Evolutionary conservation across 1,284 basidiomycete species (phyloP).

Genomic region (Mycosarcoma maydis): DNA sequence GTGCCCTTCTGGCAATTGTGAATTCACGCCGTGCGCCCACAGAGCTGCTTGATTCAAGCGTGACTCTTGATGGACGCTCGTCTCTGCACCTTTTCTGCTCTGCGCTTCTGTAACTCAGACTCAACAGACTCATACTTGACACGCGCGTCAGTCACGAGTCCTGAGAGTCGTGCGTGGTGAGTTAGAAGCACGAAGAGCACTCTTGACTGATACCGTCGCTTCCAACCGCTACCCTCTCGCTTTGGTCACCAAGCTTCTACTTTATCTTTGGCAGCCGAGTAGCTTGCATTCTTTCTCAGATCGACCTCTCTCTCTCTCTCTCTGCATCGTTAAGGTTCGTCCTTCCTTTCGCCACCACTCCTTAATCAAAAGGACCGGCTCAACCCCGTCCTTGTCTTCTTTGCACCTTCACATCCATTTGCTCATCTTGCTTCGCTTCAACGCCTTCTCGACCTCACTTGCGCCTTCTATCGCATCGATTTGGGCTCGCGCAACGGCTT

Average conservation of each 20-base stretch:
- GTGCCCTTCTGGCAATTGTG: no score
- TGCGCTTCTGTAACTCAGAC: no score
- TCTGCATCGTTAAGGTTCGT: conserved; percentile 16
- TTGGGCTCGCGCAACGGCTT: neutral
- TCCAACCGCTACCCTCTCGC: neutral
- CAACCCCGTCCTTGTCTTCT: conserved; percentile 31
- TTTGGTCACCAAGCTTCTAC: no score
- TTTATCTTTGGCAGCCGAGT: neutral
- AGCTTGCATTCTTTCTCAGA: no score
- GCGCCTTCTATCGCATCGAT: neutral
- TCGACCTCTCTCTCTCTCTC: neutral
- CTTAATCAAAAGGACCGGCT: conserved; percentile 22
- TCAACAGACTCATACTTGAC: no score
- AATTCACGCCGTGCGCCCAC: no score
- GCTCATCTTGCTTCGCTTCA: conserved; percentile 5
- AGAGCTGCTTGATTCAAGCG: neutral
- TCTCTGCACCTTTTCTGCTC: no score
- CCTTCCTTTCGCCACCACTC: conserved; percentile 3
- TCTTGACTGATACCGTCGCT: neutral
- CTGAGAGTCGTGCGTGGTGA: neutral
- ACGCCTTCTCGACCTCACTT: conserved; percentile 26
- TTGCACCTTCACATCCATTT: conserved; percentile 11
- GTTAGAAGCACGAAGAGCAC: neutral
- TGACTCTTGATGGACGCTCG: neutral
- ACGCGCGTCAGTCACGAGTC: neutral